Evolutionary conservation across 1,284 basidiomycete species (phyloP), one percentile per base, ranked within the genome.

Genomic region (Tetrapyrgos nigripes): DNA sequence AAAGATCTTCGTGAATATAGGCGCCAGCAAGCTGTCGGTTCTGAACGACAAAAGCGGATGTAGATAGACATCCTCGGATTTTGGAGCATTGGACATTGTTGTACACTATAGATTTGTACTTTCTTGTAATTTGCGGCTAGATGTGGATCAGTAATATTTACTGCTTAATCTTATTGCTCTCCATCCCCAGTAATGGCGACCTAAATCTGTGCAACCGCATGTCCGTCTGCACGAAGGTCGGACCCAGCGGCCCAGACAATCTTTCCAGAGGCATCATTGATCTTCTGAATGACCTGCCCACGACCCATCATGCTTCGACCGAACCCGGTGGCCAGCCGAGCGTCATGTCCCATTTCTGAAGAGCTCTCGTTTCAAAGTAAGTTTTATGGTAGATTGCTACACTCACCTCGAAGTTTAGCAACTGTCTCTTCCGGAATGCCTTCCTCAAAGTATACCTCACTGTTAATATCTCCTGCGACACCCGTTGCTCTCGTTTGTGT

Each of bases 221-320:
- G 91, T 10, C 95, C 94, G 71, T 97, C 96, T 21, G 84, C 92
- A 43, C 96, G 84, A 57, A 86, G 86, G 73, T 98, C 96, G 13
- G 91, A 93, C 11, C 94, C 93, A 45, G 92, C 91, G 9, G 89
- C 93, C 95, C 95, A 97, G 1, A 95, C 90, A 24, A 80, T 79
- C 66, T 75, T 79, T 8, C 91, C 90, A 28, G 85, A 83, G 28
- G 69, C 75, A 73, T 93, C 86, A 5, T 79, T 73, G 24, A 94
- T 77, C 67, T 85, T 89, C 73, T 95, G 92, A 64, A 97, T 96
- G 55, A 96, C 78, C 76, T 97, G 94, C 13, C 97, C 97, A n/a
- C 93, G 83, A n/a, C 97, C 97, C 68, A 97, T 85, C 78, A 92
- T 85, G 3, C 76, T 80, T 57, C 94, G 81, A 24, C 73, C 75